These are phyloP conservation scores for Nicotiana otophora DNA, from an alignment of 257 asterid species.

Conservation along the genomic window DNA sequence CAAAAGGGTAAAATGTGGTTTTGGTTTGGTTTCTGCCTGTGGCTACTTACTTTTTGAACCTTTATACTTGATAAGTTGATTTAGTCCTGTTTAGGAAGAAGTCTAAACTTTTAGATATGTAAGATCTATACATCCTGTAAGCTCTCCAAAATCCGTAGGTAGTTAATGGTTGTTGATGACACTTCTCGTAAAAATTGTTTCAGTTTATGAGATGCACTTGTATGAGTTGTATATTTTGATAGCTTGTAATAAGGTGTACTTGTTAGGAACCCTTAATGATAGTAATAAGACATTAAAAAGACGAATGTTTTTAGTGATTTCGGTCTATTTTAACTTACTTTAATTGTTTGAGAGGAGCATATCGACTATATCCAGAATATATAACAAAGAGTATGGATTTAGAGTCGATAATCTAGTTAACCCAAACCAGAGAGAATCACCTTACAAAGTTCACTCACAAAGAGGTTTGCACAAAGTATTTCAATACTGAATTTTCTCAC, in stretches of 20 bases:
- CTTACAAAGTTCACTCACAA: not conserved
- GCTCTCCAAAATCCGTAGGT: not conserved
- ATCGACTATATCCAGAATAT: not conserved
- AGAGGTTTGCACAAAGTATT: not conserved
- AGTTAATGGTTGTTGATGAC: not conserved
- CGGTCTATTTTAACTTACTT: not conserved
- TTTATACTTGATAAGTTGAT: not conserved
- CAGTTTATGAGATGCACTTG: not conserved
- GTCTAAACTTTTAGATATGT: not conserved
- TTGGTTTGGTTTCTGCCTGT: not conserved
- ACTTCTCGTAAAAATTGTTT: not conserved
- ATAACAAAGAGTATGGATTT: not conserved
- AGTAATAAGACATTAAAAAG: not conserved
- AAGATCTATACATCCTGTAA: not conserved
- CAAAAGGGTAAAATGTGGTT: not conserved
- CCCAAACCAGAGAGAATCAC: not conserved
- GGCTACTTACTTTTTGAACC: not conserved
- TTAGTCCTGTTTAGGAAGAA: not conserved
- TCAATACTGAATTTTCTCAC: not conserved
- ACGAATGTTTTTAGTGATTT: not conserved
- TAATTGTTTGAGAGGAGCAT: conserved; percentile 1
- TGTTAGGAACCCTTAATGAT: not conserved
- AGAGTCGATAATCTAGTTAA: not conserved
- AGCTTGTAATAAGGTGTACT: not conserved
- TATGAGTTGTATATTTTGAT: not conserved